Conservation (phyloP, 2,329 filamentous ascomycete species). For the Tetracladium maxilliforme region DNA sequence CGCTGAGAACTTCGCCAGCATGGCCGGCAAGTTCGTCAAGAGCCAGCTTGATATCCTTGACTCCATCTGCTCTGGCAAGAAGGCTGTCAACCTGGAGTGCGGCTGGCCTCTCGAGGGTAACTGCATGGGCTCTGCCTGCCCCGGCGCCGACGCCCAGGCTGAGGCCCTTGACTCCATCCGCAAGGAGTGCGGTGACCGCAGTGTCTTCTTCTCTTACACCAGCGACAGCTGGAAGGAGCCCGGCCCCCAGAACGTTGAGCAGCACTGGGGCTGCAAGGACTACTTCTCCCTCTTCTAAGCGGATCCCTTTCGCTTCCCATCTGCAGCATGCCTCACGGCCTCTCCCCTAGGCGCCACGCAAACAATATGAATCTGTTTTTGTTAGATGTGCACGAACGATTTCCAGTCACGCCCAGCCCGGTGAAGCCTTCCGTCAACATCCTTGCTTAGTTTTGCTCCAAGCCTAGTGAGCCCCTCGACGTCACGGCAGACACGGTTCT, state of each 20-base stretch:
- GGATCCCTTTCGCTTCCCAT: no score
- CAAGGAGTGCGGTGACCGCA: slow-evolving; percentile 46
- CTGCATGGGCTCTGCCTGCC: slow-evolving; percentile 58
- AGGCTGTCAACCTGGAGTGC: slow-evolving; percentile 73
- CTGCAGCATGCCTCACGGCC: no score
- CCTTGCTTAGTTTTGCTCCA: no score
- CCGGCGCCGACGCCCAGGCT: slow-evolving; percentile 52
- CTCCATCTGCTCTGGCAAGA: slow-evolving; percentile 54
- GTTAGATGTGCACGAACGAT: no score
- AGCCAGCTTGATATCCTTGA: slow-evolving; percentile 59
- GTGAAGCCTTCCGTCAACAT: no score
- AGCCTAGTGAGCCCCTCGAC: no score
- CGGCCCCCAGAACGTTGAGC: slow-evolving; percentile 60
- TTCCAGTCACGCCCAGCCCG: no score
- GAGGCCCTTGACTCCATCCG: slow-evolving; percentile 60
- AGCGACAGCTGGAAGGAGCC: slow-evolving; percentile 72
- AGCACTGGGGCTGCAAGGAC: slow-evolving; percentile 63
- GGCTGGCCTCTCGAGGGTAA: slow-evolving; percentile 69
- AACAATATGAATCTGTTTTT: no score
- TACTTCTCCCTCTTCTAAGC: no score
- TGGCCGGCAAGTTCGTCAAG: slow-evolving; percentile 65
- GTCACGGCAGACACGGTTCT: no score
- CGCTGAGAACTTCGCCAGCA: slow-evolving; percentile 39
- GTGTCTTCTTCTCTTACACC: slow-evolving; percentile 69
- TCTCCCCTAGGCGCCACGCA: no score